Evolutionary conservation across 2,329 filamentous ascomycete genomes (phyloP).

Genomic region (Phaeosphaeriaceae sp.): DNA sequence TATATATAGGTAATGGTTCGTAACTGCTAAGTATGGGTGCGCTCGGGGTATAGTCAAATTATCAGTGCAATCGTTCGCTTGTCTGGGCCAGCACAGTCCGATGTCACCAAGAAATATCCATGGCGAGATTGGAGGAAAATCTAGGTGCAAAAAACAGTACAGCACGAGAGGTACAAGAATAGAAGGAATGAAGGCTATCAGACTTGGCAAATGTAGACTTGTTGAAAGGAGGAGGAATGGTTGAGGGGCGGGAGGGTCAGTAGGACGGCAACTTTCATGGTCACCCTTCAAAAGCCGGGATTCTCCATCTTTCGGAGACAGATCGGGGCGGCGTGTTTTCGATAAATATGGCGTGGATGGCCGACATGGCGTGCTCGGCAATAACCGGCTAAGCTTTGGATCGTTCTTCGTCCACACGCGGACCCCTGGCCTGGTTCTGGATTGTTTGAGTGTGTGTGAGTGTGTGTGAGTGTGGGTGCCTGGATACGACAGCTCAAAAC

Average conservation of each 20-base stretch:
- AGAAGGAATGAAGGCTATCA: not conserved
- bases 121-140: conserved; percentile 3
- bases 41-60: not conserved
- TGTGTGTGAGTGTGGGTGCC: conserved; percentile 13
- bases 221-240: not conserved
- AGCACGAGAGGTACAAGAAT: not conserved
- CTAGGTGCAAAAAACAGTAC: not conserved
- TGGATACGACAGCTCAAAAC: conserved; percentile 2
- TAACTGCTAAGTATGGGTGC: not conserved
- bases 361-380: conserved; percentile 9
- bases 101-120: conserved; percentile 29
- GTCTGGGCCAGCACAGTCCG: conserved; percentile 9
- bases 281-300: not conserved
- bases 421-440: not conserved
- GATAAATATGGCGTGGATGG: too few species aligned
- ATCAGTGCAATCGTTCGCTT: too few species aligned
- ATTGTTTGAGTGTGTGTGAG: too few species aligned
- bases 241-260: not conserved
- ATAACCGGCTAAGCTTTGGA: conserved; percentile 10
- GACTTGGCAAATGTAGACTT: not conserved
- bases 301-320: conserved; percentile 8
- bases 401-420: conserved; percentile 9
- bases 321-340: conserved; percentile 10
- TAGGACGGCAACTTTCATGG: not conserved
- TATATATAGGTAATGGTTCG: not conserved